These are phyloP conservation scores for Fusarium camptoceras DNA, from an alignment of 2,329 filamentous ascomycete genomes.

Conservation along the genomic window DNA sequence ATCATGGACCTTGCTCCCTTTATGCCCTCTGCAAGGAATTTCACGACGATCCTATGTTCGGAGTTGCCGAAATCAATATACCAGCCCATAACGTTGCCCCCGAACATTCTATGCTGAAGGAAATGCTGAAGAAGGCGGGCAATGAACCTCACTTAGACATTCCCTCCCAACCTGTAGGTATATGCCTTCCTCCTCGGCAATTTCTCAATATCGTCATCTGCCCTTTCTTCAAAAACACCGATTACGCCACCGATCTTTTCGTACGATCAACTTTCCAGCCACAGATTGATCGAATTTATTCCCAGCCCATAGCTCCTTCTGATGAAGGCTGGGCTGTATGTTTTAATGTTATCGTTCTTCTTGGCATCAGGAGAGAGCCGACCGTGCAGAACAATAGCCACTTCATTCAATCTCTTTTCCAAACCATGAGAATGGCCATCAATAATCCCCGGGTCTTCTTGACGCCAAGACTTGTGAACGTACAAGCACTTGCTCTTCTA, in stretches of 20 bases:
- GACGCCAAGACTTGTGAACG: slow-evolving; percentile 43
- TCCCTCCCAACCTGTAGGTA: slow-evolving; percentile 22
- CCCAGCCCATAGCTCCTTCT: slow-evolving; percentile 28
- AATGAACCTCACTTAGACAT: slow-evolving; percentile 42
- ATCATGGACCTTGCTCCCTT: slow-evolving; percentile 44
- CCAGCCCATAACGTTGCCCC: slow-evolving; percentile 4
- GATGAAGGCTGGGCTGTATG: slow-evolving; percentile 46
- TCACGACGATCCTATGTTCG: slow-evolving; percentile 37
- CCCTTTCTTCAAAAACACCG: slow-evolving; percentile 42
- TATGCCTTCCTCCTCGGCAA: slow-evolving; percentile 43
- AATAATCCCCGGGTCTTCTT: slow-evolving; percentile 45
- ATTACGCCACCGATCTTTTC: slow-evolving; percentile 45
- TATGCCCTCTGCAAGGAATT: slow-evolving; percentile 45
- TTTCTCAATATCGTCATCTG: slow-evolving; percentile 44
- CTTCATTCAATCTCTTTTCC: slow-evolving; percentile 43
- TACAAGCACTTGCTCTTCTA: slow-evolving; percentile 44
- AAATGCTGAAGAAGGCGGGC: slow-evolving; percentile 40
- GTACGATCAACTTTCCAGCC: slow-evolving; percentile 37
- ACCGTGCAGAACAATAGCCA: slow-evolving; percentile 39
- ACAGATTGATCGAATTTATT: slow-evolving; percentile 44
- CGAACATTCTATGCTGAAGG: slow-evolving; percentile 30
- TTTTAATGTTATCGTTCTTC: slow-evolving; percentile 43
- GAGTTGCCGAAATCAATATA: not conserved
- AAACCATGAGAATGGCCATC: slow-evolving; percentile 44
- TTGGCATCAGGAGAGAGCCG: slow-evolving; percentile 43